Base-by-base conservation (phyloP, 352 stramenopile species). In the Phytophthora sp. region DNA sequence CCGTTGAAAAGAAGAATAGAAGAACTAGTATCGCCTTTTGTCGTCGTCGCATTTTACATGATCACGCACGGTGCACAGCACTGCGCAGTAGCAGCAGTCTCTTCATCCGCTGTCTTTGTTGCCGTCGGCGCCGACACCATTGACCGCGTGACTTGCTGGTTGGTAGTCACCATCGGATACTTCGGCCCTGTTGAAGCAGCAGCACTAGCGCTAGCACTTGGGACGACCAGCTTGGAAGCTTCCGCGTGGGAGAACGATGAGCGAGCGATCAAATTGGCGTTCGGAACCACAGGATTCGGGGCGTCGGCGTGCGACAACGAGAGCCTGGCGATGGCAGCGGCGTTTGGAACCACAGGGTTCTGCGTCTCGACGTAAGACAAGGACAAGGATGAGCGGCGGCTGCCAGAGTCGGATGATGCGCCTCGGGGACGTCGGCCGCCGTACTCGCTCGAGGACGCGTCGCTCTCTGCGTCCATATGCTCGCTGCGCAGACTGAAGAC, bases 401-500 rank as follows among this genome's bases (percentile, higher is more conserved):
- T 74, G 27, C 73, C 81, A 26, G 78, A 76, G 67, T 93, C 85
- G 3, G 82, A 93, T 0, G 78, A 86, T 18, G 80, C 73, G 15
- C 46, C 51, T 46, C 72, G 36, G 3, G 59, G 55, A 35, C 72
- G 63, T 31, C 83, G 77, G 0, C 75, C 69, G 38, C 82, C 77
- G 57, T 89, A 87, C 41, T 93, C 84, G 42, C 86, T 94, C 18
- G 85, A 92, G 13, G 86, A 95, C 26, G 79, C 88, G 62, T 95
- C 88, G 56, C 88, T 95, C 71, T 93, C 85, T 3, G 77, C 76
- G 60, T 95, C 88, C 72, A 89, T 90, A 35, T 79, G 82, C 69
- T 94, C 88, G 57, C 87, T 93, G 47, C 83, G 81, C 11, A 91
- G 63, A 74, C 86, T 94, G 57, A 93, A 94, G 21, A 89, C 74